Base-by-base conservation (phyloP, 2,329 filamentous ascomycete species). In the Colletotrichum navitas region DNA sequence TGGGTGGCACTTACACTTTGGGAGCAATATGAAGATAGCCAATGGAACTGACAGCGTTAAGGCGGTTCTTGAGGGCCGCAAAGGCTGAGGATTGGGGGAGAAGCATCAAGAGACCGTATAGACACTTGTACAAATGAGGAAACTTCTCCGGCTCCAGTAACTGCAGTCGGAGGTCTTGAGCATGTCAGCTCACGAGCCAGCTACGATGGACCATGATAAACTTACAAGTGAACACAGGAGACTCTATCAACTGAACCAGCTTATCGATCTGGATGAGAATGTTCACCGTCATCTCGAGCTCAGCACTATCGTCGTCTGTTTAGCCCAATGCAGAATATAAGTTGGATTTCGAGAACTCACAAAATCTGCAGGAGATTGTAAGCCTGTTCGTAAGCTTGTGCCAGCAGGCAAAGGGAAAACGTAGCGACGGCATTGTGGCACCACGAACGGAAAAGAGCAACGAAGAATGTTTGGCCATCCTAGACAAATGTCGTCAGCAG, bases 241-340 rank as follows among this genome's bases (percentile, higher is more conserved):
- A 98, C 80, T 99, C 96, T 49, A 99, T 90, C 21, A 99, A 87
- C 80, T 99, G 96, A 16, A 99, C 96, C 21, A 99, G 88, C 81
- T 99, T 99, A 82, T 99, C 96, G 76, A 99, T 98, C 80, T 99
- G 97, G 54, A 99, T 99, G 66, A 99, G 89, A 82, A 98, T 97
- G 77, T 97, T 97, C 76, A 99, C 96, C 0, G 95, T 98, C 94
- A 99, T 98, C 80, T 99, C 96, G 60, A 99, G 86, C 77, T 99
- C 96, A 71, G 94, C 96, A 81, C 94, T 97, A 74, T 12, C n/a
- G 16, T 43, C 52, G 63, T 74, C 66, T 5, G 41, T 21, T 58
- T 36, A 66, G 56, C 36, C 45, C 4, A 16, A 2, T 14, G n/a
- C 29, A 21, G 32, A 49, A 58, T 32, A 55, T 32, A 26, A 56